These are phyloP conservation scores for Phytophthora meadii DNA, from an alignment of 352 stramenopile genomes.

Conservation along the genomic window DNA sequence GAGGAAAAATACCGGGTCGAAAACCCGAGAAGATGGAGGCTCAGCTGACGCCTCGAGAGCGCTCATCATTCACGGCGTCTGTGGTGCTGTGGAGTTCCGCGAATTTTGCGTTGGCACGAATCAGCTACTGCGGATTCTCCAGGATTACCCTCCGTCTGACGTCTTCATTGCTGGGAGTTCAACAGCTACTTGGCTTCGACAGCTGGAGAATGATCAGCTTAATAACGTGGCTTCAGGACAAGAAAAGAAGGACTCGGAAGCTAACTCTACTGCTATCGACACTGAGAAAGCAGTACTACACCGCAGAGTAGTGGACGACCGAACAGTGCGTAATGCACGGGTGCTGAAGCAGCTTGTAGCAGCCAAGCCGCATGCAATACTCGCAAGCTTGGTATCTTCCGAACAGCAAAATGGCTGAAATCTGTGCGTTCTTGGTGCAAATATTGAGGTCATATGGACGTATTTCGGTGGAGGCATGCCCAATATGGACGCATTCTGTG, in stretches of 20 bases:
- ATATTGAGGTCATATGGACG: background rate
- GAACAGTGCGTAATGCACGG: slow-evolving; percentile 38
- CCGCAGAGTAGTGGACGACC: slow-evolving; percentile 33
- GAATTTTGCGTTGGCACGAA: slow-evolving; percentile 58
- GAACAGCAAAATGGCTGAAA: slow-evolving; percentile 16
- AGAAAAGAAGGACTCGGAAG: background rate
- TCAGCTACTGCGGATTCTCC: slow-evolving; percentile 27
- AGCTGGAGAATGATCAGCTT: slow-evolving; percentile 22
- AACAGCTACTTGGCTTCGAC: slow-evolving; percentile 34
- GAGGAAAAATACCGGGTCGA: background rate
- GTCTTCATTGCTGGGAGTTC: slow-evolving; percentile 37
- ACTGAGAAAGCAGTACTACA: background rate
- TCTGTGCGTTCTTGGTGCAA: slow-evolving; percentile 3
- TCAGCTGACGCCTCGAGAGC: background rate
- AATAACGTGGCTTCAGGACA: background rate
- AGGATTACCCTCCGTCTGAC: background rate
- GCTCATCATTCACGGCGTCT: slow-evolving; percentile 60
- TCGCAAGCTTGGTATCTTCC: slow-evolving; percentile 23
- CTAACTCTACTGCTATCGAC: background rate
- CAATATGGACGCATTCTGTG: background rate
- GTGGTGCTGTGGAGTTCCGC: slow-evolving; percentile 60
- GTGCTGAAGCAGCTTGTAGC: slow-evolving; percentile 53
- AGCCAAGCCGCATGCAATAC: slow-evolving; percentile 46
- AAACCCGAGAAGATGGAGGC: background rate
- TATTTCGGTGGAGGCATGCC: background rate